Evolutionary conservation across 2,329 filamentous ascomycete genomes (phyloP).

Genomic region (Calonectria hawksworthii): DNA sequence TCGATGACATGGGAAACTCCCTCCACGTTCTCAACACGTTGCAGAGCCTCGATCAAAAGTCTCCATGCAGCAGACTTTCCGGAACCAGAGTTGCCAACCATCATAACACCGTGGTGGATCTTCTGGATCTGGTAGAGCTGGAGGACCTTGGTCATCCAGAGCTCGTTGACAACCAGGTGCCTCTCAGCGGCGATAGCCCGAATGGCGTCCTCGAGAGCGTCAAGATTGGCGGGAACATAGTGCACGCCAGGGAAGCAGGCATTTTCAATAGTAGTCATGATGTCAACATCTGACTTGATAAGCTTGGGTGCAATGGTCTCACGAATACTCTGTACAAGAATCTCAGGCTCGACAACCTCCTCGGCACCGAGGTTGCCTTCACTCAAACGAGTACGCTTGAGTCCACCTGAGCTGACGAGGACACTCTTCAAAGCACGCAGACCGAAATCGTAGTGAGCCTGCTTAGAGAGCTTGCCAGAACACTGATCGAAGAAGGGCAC

Average conservation of each 20-base stretch:
- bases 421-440: slow-evolving; percentile 98
- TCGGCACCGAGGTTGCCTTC: slow-evolving; percentile 73
- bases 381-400: slow-evolving; percentile 86
- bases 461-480: slow-evolving; percentile 84
- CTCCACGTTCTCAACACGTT: slow-evolving; percentile 91
- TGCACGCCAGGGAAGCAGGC: slow-evolving; percentile 92
- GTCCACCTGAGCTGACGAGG: slow-evolving; percentile 94
- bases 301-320: slow-evolving; percentile 99
- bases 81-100: slow-evolving; percentile 98
- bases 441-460: slow-evolving; percentile 99
- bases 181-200: slow-evolving; percentile 85
- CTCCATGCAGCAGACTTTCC: slow-evolving; percentile 98
- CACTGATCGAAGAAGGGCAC: slow-evolving; percentile 99
- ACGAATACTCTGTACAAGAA: slow-evolving; percentile 97
- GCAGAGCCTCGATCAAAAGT: slow-evolving; percentile 89
- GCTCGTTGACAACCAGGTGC: slow-evolving; percentile 90
- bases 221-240: slow-evolving; percentile 91
- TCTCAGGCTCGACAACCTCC: slow-evolving; percentile 90
- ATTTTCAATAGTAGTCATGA: slow-evolving; percentile 86
- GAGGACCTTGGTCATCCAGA: slow-evolving; percentile 97
- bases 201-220: slow-evolving; percentile 84
- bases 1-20: slow-evolving; percentile 98
- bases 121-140: slow-evolving; percentile 98
- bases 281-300: slow-evolving; percentile 90
- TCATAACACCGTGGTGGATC: slow-evolving; percentile 99